These are phyloP conservation scores for Ampelocalamus luodianensis DNA, from an alignment of 176 grass and related monocot species.

Conservation along the genomic window DNA sequence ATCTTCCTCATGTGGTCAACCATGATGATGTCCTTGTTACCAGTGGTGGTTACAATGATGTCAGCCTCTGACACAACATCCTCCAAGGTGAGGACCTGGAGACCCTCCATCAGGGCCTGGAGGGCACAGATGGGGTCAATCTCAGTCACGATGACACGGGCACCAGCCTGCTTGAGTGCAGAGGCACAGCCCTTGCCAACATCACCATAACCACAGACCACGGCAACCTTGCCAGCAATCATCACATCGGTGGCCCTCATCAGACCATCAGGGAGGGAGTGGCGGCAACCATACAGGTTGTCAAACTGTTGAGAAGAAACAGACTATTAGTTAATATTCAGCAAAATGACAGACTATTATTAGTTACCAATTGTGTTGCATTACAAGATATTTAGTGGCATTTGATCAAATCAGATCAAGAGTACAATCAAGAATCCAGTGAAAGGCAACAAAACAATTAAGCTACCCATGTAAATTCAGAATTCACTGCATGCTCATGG, in stretches of 20 bases:
- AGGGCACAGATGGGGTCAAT: constrained; percentile 99
- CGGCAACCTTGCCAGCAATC: constrained; percentile 92
- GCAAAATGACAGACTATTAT: background rate
- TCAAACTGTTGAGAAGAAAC: constrained; percentile 65
- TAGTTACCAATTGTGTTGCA: background rate
- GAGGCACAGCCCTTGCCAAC: constrained; percentile 96
- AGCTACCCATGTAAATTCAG: background rate
- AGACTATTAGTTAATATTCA: background rate
- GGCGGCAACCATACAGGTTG: constrained; percentile 94
- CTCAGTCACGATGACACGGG: constrained; percentile 95
- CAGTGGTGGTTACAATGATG: constrained; percentile 94
- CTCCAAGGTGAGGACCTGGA: constrained; percentile 85
- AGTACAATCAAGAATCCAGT: background rate
- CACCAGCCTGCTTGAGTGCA: constrained; percentile 91
- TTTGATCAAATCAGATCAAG: background rate
- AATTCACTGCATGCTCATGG: background rate
- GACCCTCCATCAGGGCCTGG: constrained; percentile 92
- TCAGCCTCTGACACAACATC: constrained; percentile 82
- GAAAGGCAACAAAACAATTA: background rate
- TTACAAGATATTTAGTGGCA: background rate
- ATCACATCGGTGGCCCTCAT: constrained; percentile 98
- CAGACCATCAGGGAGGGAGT: constrained; percentile 97
- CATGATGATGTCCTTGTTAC: constrained; percentile 99
- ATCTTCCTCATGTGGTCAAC: constrained; percentile 98
- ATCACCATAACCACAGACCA: constrained; percentile 94